Conservation (phyloP, 345 rosid genomes). For the Eucalyptus tenuipes region DNA sequence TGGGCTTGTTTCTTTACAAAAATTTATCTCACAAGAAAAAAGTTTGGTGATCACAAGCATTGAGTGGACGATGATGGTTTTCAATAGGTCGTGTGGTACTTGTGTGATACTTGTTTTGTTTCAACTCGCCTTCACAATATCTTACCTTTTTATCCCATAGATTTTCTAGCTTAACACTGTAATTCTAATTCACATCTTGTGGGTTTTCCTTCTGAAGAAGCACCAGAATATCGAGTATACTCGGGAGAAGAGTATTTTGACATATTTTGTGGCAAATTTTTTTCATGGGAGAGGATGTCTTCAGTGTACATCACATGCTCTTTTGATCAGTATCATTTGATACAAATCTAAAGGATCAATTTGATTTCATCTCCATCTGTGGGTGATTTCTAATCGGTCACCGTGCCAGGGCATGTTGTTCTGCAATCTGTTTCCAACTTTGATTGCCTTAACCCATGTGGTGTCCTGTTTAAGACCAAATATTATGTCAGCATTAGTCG, state of each 20-base stretch:
- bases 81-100: neutral
- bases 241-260: neutral
- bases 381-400: constrained; percentile 59
- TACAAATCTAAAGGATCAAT: neutral
- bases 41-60: too few relatives aligned
- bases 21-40: too few relatives aligned
- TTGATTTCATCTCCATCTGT: neutral
- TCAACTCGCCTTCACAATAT: neutral
- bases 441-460: neutral
- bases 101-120: neutral
- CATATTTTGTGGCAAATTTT: neutral
- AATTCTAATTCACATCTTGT: neutral
- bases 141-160: neutral
- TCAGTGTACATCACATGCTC: constrained; percentile 21
- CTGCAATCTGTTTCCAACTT: neutral
- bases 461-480: neutral
- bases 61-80: too few relatives aligned
- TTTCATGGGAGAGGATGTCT: neutral
- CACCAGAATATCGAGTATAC: neutral
- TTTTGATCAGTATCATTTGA: neutral
- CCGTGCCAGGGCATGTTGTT: constrained; percentile 15
- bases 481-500: neutral
- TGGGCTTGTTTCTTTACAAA: too few relatives aligned
- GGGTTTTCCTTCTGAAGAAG: neutral
- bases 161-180: neutral